Evolutionary conservation across 495 filamentous ascomycete species (phyloP).

Genomic region (Thozetella sp.): DNA sequence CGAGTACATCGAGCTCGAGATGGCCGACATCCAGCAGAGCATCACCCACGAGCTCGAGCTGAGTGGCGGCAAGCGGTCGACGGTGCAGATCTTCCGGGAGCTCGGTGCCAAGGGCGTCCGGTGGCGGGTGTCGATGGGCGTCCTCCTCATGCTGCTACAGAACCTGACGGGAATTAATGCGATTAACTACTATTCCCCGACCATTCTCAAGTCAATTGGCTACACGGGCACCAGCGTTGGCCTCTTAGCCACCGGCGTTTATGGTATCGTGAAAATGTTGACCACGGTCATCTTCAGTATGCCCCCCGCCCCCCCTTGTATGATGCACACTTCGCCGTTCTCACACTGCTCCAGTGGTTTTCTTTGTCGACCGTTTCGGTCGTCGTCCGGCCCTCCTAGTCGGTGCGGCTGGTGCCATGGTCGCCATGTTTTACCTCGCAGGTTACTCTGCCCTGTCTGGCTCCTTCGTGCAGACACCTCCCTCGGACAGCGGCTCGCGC

Average conservation of each 20-base stretch:
- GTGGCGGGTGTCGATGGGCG: slow-evolving; percentile 68
- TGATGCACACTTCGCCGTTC: too few species aligned
- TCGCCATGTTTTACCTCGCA: slow-evolving; percentile 61
- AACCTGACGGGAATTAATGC: slow-evolving; percentile 66
- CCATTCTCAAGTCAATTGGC: slow-evolving; percentile 61
- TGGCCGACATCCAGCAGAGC: slow-evolving; percentile 54
- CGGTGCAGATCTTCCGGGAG: slow-evolving; percentile 68
- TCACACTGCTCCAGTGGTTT: too few species aligned
- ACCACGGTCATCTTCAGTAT: slow-evolving; percentile 18
- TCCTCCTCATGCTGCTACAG: slow-evolving; percentile 67
- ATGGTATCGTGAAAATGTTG: slow-evolving; percentile 58
- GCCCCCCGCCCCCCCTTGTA: slow-evolving; percentile 67
- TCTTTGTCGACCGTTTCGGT: slow-evolving; percentile 53
- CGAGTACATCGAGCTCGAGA: slow-evolving; percentile 67
- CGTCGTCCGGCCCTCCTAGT: slow-evolving; percentile 56
- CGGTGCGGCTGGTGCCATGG: slow-evolving; percentile 51
- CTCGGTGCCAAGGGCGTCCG: slow-evolving; percentile 49
- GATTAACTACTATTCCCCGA: slow-evolving; percentile 67
- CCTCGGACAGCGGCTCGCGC: slow-evolving; percentile 52
- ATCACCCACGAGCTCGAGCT: slow-evolving; percentile 57
- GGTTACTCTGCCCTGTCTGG: slow-evolving; percentile 51
- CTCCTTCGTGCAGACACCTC: slow-evolving; percentile 35
- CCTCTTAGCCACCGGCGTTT: slow-evolving; percentile 52
- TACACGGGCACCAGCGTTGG: slow-evolving; percentile 47
- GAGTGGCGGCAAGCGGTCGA: slow-evolving; percentile 57